Percentiles rank a stretch among this genome's conserved stretches.
phyloP scores from a whole-genome alignment of 2,329 filamentous ascomycete species.

The Phialophora expanda region DNA sequence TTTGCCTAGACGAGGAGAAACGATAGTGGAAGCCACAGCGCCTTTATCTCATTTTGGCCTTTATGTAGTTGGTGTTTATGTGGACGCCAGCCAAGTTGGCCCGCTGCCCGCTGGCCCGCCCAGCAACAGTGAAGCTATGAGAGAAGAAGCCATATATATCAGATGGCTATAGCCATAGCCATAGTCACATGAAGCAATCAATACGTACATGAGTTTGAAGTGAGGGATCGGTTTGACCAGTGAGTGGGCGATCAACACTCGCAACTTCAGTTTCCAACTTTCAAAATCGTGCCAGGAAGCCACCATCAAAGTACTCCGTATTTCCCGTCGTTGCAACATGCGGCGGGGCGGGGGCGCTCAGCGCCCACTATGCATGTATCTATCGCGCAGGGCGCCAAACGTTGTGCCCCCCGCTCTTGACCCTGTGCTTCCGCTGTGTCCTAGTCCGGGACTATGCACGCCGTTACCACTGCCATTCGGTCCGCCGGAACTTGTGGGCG shows the following conservation, averaged over 20 bases:
- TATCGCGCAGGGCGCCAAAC: conserved; percentile 38
- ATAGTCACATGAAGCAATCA: background rate
- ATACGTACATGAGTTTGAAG: background rate
- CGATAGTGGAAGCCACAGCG: background rate
- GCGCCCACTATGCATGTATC: conserved; percentile 37
- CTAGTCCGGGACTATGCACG: conserved; percentile 49
- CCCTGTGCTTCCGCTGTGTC: conserved; percentile 43
- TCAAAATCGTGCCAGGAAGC: background rate
- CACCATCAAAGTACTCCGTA: background rate
- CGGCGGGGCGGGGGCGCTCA: background rate
- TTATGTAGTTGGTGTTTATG: background rate
- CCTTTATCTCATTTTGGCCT: background rate
- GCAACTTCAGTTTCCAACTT: background rate
- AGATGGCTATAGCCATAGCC: background rate
- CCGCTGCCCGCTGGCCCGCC: background rate
- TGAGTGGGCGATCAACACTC: background rate
- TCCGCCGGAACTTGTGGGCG: conserved; percentile 20
- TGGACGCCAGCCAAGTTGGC: background rate
- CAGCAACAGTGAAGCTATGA: background rate
- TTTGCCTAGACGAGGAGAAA: background rate
- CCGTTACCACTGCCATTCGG: conserved; percentile 8
- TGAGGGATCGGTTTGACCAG: background rate
- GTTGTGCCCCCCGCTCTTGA: conserved; percentile 25
- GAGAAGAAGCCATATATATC: background rate
- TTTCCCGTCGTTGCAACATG: too few relatives aligned